phyloP scores from a whole-genome alignment of 257 asterid species.

The Rubia yunnanensis region DNA sequence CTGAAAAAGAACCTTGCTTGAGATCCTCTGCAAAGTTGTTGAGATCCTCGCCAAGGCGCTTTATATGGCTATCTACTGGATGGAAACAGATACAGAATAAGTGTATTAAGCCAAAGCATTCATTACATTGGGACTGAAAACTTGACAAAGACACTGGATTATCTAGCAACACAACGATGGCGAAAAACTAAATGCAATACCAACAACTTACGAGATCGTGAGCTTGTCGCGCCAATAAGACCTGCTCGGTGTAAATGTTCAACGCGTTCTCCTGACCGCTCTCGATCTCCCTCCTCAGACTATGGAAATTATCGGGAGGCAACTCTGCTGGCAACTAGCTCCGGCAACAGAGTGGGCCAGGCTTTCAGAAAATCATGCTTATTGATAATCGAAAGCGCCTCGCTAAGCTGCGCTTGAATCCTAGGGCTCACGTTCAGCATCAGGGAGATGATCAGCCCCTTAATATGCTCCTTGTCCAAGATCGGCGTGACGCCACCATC shows the following conservation, averaged over 20 bases:
- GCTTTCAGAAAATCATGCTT: slow-evolving; percentile 69
- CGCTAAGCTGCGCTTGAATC: slow-evolving; percentile 76
- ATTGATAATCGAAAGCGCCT: slow-evolving; percentile 72
- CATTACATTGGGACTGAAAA: background rate
- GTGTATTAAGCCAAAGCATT: background rate
- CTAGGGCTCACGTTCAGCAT: slow-evolving; percentile 54
- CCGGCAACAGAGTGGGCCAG: slow-evolving; percentile 75
- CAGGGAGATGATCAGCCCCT: slow-evolving; percentile 52
- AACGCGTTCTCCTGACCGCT: slow-evolving; percentile 75
- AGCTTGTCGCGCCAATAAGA: slow-evolving; percentile 88
- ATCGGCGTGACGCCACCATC: slow-evolving; percentile 21
- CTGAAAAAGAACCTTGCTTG: slow-evolving; percentile 61
- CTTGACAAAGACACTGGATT: background rate
- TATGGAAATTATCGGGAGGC: slow-evolving; percentile 51
- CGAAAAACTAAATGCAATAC: too few relatives aligned
- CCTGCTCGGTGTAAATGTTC: slow-evolving; percentile 92
- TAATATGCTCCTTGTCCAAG: slow-evolving; percentile 69
- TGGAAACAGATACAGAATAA: background rate
- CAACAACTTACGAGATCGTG: slow-evolving; percentile 63
- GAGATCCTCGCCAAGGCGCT: slow-evolving; percentile 91
- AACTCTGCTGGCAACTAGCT: slow-evolving; percentile 52
- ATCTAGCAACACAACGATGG: background rate
- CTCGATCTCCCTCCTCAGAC: slow-evolving; percentile 56
- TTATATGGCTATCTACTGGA: slow-evolving; percentile 91
- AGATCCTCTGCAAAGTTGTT: slow-evolving; percentile 90